Percentiles rank a stretch among this genome's conserved stretches.
These are phyloP conservation scores for Boletales sp. DNA, from an alignment of 768 basidiomycete genomes.

Conservation along the genomic window DNA sequence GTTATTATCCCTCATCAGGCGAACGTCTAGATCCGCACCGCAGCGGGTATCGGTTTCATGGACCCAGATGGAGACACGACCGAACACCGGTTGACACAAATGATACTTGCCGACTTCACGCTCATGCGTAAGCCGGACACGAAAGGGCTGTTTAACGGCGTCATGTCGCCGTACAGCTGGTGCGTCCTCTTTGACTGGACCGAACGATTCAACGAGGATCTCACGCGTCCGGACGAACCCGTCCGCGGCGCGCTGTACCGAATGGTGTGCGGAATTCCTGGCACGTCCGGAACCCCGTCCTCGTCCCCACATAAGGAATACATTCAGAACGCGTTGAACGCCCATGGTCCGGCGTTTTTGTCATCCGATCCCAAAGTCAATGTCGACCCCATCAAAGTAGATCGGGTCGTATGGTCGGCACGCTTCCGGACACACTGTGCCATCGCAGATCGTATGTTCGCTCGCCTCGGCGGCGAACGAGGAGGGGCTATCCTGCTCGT, in stretches of 20 bases:
- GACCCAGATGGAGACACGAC: constrained; percentile 35
- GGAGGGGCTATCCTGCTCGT: constrained; percentile 23
- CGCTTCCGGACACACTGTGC: constrained; percentile 43
- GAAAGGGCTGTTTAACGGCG: constrained; percentile 14
- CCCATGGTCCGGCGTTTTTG: constrained; percentile 32
- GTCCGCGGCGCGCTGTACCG: constrained; percentile 28
- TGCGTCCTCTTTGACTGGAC: constrained; percentile 36
- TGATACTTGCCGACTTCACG: constrained; percentile 35
- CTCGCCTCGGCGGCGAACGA: constrained; percentile 18
- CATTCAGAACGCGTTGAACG: constrained; percentile 39
- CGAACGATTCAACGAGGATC: constrained; percentile 16
- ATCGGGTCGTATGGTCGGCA: constrained; percentile 39
- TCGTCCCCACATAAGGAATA: constrained; percentile 34
- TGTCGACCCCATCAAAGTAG: constrained; percentile 27
- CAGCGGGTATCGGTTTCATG: constrained; percentile 30
- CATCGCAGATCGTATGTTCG: constrained; percentile 37
- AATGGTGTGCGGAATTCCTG: constrained; percentile 38
- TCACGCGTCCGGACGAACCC: constrained; percentile 5
- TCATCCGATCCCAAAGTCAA: constrained; percentile 35
- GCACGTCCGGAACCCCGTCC: constrained; percentile 30
- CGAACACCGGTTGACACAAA: constrained; percentile 20
- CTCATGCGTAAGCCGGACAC: constrained; percentile 17
- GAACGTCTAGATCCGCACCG: constrained; percentile 34
- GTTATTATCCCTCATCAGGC: background rate
- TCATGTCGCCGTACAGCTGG: constrained; percentile 27